These are phyloP conservation scores for Cantharellus cinnabarinus DNA, from an alignment of 768 basidiomycete species.

Conservation along the genomic window DNA sequence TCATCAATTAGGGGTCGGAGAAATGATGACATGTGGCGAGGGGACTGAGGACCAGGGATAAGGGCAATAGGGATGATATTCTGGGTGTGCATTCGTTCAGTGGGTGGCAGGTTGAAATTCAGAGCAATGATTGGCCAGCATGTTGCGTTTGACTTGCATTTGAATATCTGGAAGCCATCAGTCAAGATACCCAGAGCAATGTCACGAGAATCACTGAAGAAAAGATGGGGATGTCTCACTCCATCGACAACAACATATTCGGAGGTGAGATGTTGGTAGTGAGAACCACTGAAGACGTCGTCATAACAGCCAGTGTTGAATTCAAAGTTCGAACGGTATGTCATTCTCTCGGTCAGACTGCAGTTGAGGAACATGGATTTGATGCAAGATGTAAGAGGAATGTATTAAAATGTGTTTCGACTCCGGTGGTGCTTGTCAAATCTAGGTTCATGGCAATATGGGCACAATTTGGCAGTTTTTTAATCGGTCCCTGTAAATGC, in stretches of 20 bases:
- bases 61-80: conserved; percentile 23
- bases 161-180: conserved; percentile 25
- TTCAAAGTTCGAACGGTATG: conserved; percentile 15
- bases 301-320: conserved; percentile 10
- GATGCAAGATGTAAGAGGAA: conserved; percentile 23
- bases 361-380: conserved; percentile 12
- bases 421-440: conserved; percentile 11
- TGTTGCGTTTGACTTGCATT: conserved; percentile 4
- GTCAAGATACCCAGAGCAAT: conserved; percentile 24
- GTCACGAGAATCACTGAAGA: conserved; percentile 22
- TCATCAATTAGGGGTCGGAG: conserved; percentile 20
- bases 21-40: conserved; percentile 23
- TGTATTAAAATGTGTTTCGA: conserved; percentile 17
- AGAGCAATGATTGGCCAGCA: conserved; percentile 20
- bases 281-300: conserved; percentile 20
- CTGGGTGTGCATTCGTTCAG: conserved; percentile 17
- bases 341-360: conserved; percentile 11
- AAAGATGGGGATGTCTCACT: conserved; percentile 10
- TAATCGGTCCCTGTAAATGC: conserved; percentile 19
- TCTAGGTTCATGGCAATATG: conserved; percentile 18
- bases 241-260: conserved; percentile 17
- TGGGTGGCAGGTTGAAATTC: conserved; percentile 26
- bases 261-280: conserved; percentile 15
- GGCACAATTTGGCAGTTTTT: conserved; percentile 15
- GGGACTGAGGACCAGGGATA: conserved; percentile 28